These are phyloP conservation scores for Macrophomina phaseolina DNA, from an alignment of 2,329 filamentous ascomycete genomes.

Conservation along the genomic window DNA sequence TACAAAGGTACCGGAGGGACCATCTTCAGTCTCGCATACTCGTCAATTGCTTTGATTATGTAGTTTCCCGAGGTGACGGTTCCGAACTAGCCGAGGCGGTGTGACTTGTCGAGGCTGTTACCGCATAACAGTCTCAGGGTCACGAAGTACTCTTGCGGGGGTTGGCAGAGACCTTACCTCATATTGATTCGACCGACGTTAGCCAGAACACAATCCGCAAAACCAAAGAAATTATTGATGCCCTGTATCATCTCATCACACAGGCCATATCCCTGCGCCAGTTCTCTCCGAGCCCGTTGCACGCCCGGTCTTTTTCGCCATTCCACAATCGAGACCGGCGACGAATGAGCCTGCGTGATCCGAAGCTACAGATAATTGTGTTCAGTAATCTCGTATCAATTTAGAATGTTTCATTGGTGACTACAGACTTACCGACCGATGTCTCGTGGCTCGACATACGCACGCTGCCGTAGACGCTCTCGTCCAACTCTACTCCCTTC, in stretches of 20 bases:
- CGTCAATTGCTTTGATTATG: conserved; percentile 49
- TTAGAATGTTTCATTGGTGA: neutral
- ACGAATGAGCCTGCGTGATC: conserved; percentile 47
- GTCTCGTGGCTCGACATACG: conserved; percentile 38
- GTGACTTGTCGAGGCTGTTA: conserved; percentile 52
- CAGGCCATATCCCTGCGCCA: conserved; percentile 51
- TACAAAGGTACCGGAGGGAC: conserved; percentile 39
- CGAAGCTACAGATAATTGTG: conserved; percentile 32
- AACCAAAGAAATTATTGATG: conserved; percentile 53
- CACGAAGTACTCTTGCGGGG: neutral
- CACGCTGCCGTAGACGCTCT: conserved; percentile 32
- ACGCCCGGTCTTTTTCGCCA: conserved; percentile 56
- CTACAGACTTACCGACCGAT: conserved; percentile 35
- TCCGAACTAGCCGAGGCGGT: conserved; percentile 54
- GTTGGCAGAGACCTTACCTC: conserved; percentile 3
- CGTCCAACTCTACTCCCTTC: conserved; percentile 37
- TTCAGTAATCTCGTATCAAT: neutral
- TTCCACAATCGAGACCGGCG: conserved; percentile 48
- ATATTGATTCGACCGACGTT: conserved; percentile 37
- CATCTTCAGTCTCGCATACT: conserved; percentile 53
- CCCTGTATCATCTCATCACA: conserved; percentile 50
- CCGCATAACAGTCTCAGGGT: neutral
- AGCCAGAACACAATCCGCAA: conserved; percentile 51
- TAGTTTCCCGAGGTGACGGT: conserved; percentile 54
- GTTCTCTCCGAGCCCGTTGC: conserved; percentile 52